Evolutionary conservation across 768 basidiomycete species (phyloP), one percentile per base, ranked within the genome.

Genomic region (Leucocoprinus leucothites): DNA sequence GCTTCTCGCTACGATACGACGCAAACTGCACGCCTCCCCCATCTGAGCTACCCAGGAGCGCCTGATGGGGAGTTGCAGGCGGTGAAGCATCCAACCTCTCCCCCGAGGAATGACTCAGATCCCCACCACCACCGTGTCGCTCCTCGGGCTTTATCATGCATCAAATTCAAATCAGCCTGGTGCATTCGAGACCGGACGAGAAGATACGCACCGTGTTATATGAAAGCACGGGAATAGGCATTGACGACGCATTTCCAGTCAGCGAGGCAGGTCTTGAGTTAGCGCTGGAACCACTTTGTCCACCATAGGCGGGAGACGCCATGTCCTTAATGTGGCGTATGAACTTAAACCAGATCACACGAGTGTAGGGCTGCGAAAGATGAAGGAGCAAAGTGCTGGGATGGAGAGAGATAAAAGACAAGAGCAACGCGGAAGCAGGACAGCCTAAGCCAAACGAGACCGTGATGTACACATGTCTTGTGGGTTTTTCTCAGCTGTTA

Each of bases 21-120:
- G 64, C 67, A 28, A 63, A 66, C 48, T 66, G 67, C 3, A 57
- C 58, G 19, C 59, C 56, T 5, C 47, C 41, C 19, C 6, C 5
- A 21, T 51, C 44, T n/a, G 38, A 40, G 36, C 18, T 42, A n/a
- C n/a, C 50, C 45, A 57, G 40, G 2, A 56, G 19, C 19, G 21
- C 38, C 5, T 49, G 54, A 24, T 28, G 31, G 16, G 53, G 46
- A 3, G 52, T 53, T n/a, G 34, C 44, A 43, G 52, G 34, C 24
- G 44, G 43, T 14, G 34, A 46, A 18, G 54, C 40, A 19, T 49
- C 54, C 13, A 56, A 26, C 28, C 41, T 56, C 16, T 56, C 54
- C 34, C 47, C 47, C 11, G 41, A 42, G n/a, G 50, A 31, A 31
- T 11, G 14, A 46, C 43, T 24, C 21, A 13, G 14, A n/a, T n/a